These are phyloP conservation scores for Sphagnum tenellum DNA, from an alignment of 225 moss, liverwort and hornwort genomes.

Conservation along the genomic window DNA sequence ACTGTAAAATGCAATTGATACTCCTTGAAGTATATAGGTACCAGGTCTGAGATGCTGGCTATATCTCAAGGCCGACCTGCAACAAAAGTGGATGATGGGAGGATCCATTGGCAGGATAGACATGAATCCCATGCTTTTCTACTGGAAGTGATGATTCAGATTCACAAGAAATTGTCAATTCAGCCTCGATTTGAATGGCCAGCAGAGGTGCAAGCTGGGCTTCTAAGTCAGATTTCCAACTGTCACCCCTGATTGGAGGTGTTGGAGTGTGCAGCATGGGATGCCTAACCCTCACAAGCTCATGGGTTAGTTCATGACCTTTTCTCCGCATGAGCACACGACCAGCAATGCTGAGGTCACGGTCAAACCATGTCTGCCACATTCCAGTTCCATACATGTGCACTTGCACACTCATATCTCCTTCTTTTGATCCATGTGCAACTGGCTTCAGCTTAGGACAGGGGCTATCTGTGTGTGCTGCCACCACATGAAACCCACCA, in stretches of 20 bases:
- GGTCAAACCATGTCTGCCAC: constrained; percentile 90
- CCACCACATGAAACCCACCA: constrained; percentile 71
- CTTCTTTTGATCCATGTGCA: constrained; percentile 61
- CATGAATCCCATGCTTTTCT: constrained; percentile 56
- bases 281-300: constrained; percentile 73
- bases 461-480: constrained; percentile 81
- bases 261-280: constrained; percentile 81
- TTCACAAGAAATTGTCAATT: constrained; percentile 55
- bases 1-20: no score
- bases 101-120: constrained; percentile 36
- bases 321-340: constrained; percentile 60
- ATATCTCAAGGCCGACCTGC: constrained; percentile 27
- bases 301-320: constrained; percentile 54
- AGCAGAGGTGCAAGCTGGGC: constrained; percentile 64
- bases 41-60: no score
- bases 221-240: constrained; percentile 53
- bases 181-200: constrained; percentile 71
- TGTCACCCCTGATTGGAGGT: constrained; percentile 47
- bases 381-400: constrained; percentile 71
- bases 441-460: constrained; percentile 82
- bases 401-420: constrained; percentile 64
- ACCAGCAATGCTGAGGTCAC: constrained; percentile 76
- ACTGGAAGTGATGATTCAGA: constrained; percentile 52
- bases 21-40: no score
- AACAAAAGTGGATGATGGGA: constrained; percentile 75